A percentile compares a stretch with the other conserved stretches of the same genome.
Evolutionary conservation across 495 filamentous ascomycete genomes (phyloP).

Genomic region (Podospora bellae-mahoneyi): DNA sequence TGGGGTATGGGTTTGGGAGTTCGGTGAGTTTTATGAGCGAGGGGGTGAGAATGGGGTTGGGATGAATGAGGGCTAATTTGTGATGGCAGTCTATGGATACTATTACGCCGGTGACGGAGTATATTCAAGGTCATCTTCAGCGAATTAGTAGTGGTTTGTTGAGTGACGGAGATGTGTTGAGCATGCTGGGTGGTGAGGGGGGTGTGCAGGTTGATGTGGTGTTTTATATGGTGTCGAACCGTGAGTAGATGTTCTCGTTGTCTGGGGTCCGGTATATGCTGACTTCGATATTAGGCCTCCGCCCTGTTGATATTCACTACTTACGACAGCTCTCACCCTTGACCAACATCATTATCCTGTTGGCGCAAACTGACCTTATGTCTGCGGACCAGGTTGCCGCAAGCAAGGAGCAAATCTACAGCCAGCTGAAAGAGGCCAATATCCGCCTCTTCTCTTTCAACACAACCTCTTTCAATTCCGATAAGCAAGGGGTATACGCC

Average conservation of each 20-base stretch:
- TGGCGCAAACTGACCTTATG: slow-evolving; percentile 73
- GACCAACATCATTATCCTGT: slow-evolving; percentile 82
- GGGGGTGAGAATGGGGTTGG: neutral
- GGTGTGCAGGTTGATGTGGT: slow-evolving; percentile 87
- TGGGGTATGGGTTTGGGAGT: slow-evolving; percentile 61
- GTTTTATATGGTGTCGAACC: slow-evolving; percentile 65
- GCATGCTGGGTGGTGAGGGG: slow-evolving; percentile 78
- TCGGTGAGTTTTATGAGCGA: slow-evolving; percentile 46
- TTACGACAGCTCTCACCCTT: slow-evolving; percentile 69
- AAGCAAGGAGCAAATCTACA: slow-evolving; percentile 60
- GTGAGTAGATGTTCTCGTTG: slow-evolving; percentile 24
- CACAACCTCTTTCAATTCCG: slow-evolving; percentile 22
- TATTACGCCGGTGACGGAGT: slow-evolving; percentile 66
- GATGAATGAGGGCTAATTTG: slow-evolving; percentile 11
- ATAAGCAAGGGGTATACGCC: slow-evolving; percentile 59
- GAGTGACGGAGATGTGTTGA: slow-evolving; percentile 71
- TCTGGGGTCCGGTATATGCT: neutral
- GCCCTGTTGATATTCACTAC: slow-evolving; percentile 70
- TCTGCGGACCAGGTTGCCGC: slow-evolving; percentile 54
- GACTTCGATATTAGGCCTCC: slow-evolving; percentile 52
- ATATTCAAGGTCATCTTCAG: slow-evolving; percentile 70
- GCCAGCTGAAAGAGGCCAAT: slow-evolving; percentile 57
- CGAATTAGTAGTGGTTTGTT: slow-evolving; percentile 59
- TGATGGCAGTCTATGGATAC: slow-evolving; percentile 53
- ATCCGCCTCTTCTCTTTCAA: slow-evolving; percentile 71